phyloP scores from a whole-genome alignment of 2,329 filamentous ascomycete species.

The Eurotiales sp. region DNA sequence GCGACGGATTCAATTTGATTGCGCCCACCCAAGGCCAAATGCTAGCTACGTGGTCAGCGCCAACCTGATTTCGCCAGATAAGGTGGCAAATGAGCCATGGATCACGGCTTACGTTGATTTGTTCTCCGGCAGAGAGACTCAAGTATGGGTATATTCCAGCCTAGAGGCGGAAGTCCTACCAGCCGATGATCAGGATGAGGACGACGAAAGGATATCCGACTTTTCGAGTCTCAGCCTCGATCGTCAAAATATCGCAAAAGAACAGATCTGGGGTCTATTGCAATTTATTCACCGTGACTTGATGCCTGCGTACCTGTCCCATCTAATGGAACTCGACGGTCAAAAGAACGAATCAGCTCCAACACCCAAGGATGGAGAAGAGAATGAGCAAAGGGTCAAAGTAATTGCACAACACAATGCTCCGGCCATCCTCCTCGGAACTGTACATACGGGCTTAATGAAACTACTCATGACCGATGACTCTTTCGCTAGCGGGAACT shows the following conservation, averaged over 20 bases:
- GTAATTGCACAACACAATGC: slow-evolving; percentile 25
- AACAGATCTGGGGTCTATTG: slow-evolving; percentile 28
- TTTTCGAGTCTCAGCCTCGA: slow-evolving; percentile 13
- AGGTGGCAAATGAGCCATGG: slow-evolving; percentile 28
- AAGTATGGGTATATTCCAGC: slow-evolving; percentile 40
- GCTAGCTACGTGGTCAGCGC: slow-evolving; percentile 31
- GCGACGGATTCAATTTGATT: slow-evolving; percentile 37
- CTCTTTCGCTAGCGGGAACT: slow-evolving; percentile 14
- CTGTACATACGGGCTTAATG: slow-evolving; percentile 33
- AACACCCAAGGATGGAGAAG: background rate
- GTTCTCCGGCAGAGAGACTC: slow-evolving; percentile 36
- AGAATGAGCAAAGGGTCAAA: background rate
- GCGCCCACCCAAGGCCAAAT: slow-evolving; percentile 28
- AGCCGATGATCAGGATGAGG: slow-evolving; percentile 2
- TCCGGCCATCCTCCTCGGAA: slow-evolving; percentile 34
- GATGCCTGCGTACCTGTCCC: slow-evolving; percentile 26
- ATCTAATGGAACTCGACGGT: background rate
- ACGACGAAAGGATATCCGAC: slow-evolving; percentile 17
- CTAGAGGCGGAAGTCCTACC: slow-evolving; percentile 27
- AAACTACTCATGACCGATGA: slow-evolving; percentile 22
- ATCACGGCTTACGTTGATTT: slow-evolving; percentile 41
- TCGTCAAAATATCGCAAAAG: slow-evolving; percentile 18
- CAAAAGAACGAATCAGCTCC: background rate
- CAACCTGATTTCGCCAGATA: slow-evolving; percentile 8
- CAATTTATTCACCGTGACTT: slow-evolving; percentile 24